These are phyloP conservation scores for Lentinula boryana DNA, from an alignment of 768 basidiomycete species.

Conservation along the genomic window DNA sequence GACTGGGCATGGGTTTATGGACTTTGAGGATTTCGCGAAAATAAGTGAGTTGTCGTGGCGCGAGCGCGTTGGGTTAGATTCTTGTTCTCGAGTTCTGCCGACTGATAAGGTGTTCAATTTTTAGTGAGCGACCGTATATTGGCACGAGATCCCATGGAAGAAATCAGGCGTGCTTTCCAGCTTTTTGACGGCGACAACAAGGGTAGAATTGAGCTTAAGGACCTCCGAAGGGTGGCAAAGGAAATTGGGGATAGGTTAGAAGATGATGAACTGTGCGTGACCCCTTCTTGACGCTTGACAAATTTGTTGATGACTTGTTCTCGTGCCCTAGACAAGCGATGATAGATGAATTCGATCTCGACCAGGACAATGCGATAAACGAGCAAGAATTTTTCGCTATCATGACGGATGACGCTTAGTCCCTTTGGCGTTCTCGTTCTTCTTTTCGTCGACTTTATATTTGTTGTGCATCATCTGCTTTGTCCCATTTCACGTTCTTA, in stretches of 20 bases:
- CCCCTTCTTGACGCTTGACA: not conserved
- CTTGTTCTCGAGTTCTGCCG: slow-evolving; percentile 13
- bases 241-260: slow-evolving; percentile 94
- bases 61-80: not conserved
- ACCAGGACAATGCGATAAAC: slow-evolving; percentile 96
- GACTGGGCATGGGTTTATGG: slow-evolving; percentile 77
- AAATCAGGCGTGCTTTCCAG: slow-evolving; percentile 93
- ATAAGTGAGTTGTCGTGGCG: slow-evolving; percentile 59
- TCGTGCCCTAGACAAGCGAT: slow-evolving; percentile 83
- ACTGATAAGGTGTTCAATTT: not conserved
- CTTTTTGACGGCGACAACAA: slow-evolving; percentile 96
- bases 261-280: slow-evolving; percentile 90
- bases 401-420: slow-evolving; percentile 87
- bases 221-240: slow-evolving; percentile 89
- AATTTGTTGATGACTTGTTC: not conserved
- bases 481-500: not conserved
- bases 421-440: not conserved
- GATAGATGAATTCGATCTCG: slow-evolving; percentile 99
- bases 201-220: slow-evolving; percentile 88
- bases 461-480: not conserved
- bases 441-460: not conserved
- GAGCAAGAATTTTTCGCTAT: slow-evolving; percentile 96
- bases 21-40: slow-evolving; percentile 89
- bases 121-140: slow-evolving; percentile 93
- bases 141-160: slow-evolving; percentile 92